Conservation (phyloP, 345 rosid species). For the Stellera chamaejasme region DNA sequence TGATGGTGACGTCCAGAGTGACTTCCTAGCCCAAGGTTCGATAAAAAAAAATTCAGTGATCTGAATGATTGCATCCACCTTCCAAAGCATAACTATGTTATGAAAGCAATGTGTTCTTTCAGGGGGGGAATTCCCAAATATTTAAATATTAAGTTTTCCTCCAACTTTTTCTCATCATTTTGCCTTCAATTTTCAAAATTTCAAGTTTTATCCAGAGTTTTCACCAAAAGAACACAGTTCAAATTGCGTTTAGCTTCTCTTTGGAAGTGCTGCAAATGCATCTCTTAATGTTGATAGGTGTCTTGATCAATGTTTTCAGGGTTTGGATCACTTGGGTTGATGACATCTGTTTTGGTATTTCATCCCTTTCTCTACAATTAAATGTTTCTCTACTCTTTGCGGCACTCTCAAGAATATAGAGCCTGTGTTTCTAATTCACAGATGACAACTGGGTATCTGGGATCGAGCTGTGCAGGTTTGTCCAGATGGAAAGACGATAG, state of each 20-base stretch:
- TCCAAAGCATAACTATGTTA: neutral
- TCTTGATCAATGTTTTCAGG: constrained; percentile 33
- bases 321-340: constrained; percentile 97
- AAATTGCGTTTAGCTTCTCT: neutral
- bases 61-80: neutral
- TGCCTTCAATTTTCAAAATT: too few relatives aligned
- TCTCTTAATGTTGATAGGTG: neutral
- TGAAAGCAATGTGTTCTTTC: neutral
- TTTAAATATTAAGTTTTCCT: neutral
- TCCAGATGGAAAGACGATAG: constrained; percentile 97
- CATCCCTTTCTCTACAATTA: neutral
- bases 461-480: constrained; percentile 53
- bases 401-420: neutral
- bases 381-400: neutral
- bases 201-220: too few relatives aligned
- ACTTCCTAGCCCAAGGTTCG: constrained; percentile 95
- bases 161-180: neutral
- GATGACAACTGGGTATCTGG: constrained; percentile 7
- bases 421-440: neutral
- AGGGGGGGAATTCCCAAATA: too few relatives aligned
- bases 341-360: constrained; percentile 94
- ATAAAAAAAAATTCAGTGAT: constrained; percentile 1
- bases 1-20: constrained; percentile 99
- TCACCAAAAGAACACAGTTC: neutral
- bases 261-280: neutral